These are phyloP conservation scores for Grosmannia clavigera DNA, from an alignment of 2,329 filamentous ascomycete species.

Conservation along the genomic window DNA sequence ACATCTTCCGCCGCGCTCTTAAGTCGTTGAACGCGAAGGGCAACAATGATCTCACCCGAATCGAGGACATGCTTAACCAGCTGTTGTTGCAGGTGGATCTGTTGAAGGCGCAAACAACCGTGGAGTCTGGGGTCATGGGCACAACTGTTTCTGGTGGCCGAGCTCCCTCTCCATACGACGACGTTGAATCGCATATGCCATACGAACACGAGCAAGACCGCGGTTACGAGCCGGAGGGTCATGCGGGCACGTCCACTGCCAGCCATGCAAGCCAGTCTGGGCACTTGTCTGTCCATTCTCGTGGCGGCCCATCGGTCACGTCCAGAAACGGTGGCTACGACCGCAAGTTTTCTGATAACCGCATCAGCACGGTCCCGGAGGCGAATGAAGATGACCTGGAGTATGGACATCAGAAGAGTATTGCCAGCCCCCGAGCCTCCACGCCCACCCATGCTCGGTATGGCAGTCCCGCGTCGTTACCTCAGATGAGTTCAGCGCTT, in stretches of 20 bases:
- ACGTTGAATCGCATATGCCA: slow-evolving; percentile 49
- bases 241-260: slow-evolving; percentile 62
- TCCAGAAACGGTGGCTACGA: slow-evolving; percentile 32
- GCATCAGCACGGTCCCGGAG: slow-evolving; percentile 83
- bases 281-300: slow-evolving; percentile 51
- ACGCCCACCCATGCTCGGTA: slow-evolving; percentile 34
- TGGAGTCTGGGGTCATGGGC: slow-evolving; percentile 6
- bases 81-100: slow-evolving; percentile 85
- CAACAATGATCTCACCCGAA: slow-evolving; percentile 73
- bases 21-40: slow-evolving; percentile 83
- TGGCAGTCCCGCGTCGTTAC: slow-evolving; percentile 3
- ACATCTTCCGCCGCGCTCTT: slow-evolving; percentile 86
- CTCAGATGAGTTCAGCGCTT: slow-evolving; percentile 8
- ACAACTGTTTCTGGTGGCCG: slow-evolving; percentile 33
- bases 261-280: slow-evolving; percentile 64
- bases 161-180: slow-evolving; percentile 47
- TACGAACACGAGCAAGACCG: slow-evolving; percentile 58
- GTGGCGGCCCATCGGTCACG: slow-evolving; percentile 24
- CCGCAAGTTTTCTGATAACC: slow-evolving; percentile 56
- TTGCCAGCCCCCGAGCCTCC: slow-evolving; percentile 28
- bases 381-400: slow-evolving; percentile 65
- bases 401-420: slow-evolving; percentile 13
- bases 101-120: slow-evolving; percentile 47
- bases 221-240: slow-evolving; percentile 75
- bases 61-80: slow-evolving; percentile 86